Base-by-base conservation (phyloP, 257 asterid genomes). In the Gentiana straminea region DNA sequence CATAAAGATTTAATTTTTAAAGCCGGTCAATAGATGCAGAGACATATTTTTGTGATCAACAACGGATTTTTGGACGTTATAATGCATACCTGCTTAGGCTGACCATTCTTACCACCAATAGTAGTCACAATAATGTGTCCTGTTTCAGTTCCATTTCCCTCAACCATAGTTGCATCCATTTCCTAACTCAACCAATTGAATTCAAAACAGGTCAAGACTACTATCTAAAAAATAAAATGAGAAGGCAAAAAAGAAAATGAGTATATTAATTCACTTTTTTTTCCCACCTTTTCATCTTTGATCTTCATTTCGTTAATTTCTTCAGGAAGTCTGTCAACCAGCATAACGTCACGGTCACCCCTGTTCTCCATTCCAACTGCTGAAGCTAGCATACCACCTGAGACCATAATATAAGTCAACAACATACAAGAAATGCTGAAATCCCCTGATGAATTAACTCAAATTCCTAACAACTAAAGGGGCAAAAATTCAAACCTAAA, bases 101-200 rank as follows among this genome's bases (percentile, higher is more conserved):
- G 96, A 73, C 94, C 95, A 74, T 81, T 80, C 71, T 81, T 78
- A 64, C 95, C 95, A 32, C 90, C 95, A 74, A 86, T 80, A 58
- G 90, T 80, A 62, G 95, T 84, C 75, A 86, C 97, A 45, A 90
- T 90, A 70, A 86, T 82, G 76, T 90, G 97, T 55, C 97, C 97
- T n/a, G 94, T 66, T 83, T 90, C 97, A 59, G 97, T 86, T 60
- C 94, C 97, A 79, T 84, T 86, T 58, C 94, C 97, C 64, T 83
- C 84, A 45, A 88, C 95, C 58, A 85, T 61, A 44, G 84, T 61
- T 51, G 89, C 83, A 77, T 85, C 95, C 80, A 85, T 77, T 70
- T 88, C 97, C 97, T 85, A 69, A 38, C 24, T 24, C 24, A 24
- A 24, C 1, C 24, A 24, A 24, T 24, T 24, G 24, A 24, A 24